These are phyloP conservation scores for Chlorella variabilis DNA, from an alignment of 163 green algal species.

Conservation along the genomic window DNA sequence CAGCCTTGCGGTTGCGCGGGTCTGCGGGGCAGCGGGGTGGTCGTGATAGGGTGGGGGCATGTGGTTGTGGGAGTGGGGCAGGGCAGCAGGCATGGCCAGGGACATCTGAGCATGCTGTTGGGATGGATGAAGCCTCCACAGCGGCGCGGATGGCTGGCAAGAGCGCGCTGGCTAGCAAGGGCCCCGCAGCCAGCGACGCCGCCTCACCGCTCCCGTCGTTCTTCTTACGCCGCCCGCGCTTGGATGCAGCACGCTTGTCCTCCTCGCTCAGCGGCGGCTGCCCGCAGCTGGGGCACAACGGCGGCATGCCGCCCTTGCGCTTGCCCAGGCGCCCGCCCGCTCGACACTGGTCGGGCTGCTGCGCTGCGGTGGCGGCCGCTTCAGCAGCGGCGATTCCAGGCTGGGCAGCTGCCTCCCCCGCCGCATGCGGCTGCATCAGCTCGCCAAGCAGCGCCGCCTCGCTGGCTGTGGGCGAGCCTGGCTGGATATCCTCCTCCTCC, in stretches of 20 bases:
- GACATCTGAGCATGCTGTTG: background rate
- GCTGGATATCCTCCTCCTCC: background rate
- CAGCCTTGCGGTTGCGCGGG: conserved; percentile 32
- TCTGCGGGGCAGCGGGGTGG: background rate
- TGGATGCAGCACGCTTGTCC: conserved; percentile 22
- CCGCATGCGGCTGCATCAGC: conserved; percentile 10
- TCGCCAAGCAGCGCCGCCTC: conserved; percentile 21
- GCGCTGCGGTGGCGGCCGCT: background rate
- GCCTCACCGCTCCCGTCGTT: conserved; percentile 9
- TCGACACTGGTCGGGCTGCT: background rate
- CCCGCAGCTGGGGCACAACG: conserved; percentile 22
- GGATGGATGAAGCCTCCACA: no score
- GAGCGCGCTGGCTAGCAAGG: no score
- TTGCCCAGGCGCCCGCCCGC: background rate
- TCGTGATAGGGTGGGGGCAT: background rate
- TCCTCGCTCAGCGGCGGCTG: conserved; percentile 19
- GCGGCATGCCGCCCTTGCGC: conserved; percentile 36
- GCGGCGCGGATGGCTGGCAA: no score
- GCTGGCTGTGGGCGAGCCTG: conserved; percentile 6
- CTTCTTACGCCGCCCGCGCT: conserved; percentile 22
- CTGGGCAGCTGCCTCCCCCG: background rate
- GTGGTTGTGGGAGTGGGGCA: no score
- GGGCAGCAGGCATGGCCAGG: no score
- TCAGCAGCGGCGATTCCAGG: background rate
- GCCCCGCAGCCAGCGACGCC: no score